These are phyloP conservation scores for Trichoderma arundinaceum DNA, from an alignment of 2,329 filamentous ascomycete genomes.

Conservation along the genomic window DNA sequence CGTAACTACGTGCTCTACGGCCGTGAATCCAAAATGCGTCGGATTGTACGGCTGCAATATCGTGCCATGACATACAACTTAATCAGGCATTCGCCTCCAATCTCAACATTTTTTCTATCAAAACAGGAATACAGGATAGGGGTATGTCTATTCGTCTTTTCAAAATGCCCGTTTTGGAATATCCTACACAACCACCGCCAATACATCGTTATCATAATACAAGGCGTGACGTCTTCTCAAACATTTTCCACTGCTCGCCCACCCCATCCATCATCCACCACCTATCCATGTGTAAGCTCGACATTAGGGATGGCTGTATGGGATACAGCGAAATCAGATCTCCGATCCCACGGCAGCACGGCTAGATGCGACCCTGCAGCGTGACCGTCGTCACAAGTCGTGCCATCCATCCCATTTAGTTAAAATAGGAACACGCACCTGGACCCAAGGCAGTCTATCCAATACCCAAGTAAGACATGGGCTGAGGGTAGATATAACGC, in stretches of 20 bases:
- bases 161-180: background rate
- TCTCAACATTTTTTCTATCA: background rate
- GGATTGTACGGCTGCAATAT: no score
- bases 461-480: background rate
- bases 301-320: background rate
- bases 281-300: background rate
- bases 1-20: no score
- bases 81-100: background rate
- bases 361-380: constrained; percentile 27
- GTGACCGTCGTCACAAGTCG: background rate
- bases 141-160: constrained; percentile 8
- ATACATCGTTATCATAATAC: background rate
- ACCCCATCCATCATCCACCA: background rate
- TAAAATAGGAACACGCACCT: background rate
- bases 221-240: background rate
- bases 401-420: background rate
- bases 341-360: constrained; percentile 26
- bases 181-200: constrained; percentile 1
- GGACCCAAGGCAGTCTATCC: background rate
- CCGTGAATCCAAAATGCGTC: no score
- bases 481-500: background rate
- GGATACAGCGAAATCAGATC: constrained; percentile 27
- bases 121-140: background rate
- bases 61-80: no score
- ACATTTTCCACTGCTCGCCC: background rate